These are phyloP conservation scores for Morella rubra DNA, from an alignment of 306 rosid species.

Conservation along the genomic window DNA sequence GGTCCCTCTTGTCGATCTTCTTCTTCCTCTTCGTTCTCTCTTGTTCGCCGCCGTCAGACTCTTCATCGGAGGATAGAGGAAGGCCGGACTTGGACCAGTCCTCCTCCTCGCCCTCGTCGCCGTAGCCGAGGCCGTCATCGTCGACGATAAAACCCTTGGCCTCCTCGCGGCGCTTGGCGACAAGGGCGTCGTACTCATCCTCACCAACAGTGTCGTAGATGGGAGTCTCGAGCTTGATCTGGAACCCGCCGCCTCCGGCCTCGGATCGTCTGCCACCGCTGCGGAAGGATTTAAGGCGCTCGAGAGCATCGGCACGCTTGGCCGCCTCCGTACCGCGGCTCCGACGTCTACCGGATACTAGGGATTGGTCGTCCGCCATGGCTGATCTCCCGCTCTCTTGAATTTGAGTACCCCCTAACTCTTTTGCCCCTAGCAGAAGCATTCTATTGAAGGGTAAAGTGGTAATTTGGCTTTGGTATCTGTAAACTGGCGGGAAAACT, in stretches of 20 bases:
- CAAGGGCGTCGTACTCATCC: conserved; percentile 81
- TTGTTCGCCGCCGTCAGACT: conserved; percentile 66
- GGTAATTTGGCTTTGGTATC: not conserved
- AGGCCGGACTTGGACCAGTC: conserved; percentile 82
- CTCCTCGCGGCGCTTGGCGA: conserved; percentile 82
- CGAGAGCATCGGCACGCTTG: conserved; percentile 60
- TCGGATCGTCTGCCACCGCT: conserved; percentile 70
- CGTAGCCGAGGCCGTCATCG: conserved; percentile 81
- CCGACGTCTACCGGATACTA: conserved; percentile 49
- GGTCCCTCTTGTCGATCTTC: conserved; percentile 57
- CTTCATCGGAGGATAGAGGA: conserved; percentile 61
- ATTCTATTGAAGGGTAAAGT: not conserved
- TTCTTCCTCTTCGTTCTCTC: conserved; percentile 63
- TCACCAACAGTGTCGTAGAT: conserved; percentile 70
- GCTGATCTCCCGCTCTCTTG: conserved; percentile 14
- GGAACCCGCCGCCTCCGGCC: conserved; percentile 42
- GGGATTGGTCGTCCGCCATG: conserved; percentile 67
- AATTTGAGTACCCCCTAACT: not conserved
- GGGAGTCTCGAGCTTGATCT: conserved; percentile 72
- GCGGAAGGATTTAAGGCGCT: conserved; percentile 65
- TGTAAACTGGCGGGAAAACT: not conserved
- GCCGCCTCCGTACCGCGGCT: conserved; percentile 52
- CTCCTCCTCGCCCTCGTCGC: conserved; percentile 94
- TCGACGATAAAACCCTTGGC: conserved; percentile 66
- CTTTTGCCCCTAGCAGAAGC: not conserved